Conservation (phyloP, 805 yeast genomes). For the Kurtzmaniella fragi region DNA sequence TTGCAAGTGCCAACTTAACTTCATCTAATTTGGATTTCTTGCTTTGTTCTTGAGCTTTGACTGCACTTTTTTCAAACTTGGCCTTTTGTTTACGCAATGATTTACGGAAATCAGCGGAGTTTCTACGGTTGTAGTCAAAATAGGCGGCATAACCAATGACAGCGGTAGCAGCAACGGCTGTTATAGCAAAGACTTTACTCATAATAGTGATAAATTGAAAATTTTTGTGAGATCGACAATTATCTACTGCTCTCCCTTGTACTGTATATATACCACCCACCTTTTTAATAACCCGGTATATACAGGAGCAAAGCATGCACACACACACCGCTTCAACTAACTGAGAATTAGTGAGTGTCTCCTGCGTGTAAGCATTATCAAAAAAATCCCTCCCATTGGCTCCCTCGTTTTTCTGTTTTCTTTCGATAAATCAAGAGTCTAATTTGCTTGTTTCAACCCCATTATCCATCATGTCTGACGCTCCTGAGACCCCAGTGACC, state of each 20-base stretch:
- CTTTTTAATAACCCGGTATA: no score
- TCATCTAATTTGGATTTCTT: constrained; percentile 57
- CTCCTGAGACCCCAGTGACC: constrained; percentile 5
- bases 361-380: neutral
- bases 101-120: constrained; percentile 75
- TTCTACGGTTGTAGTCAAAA: constrained; percentile 91
- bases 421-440: no score
- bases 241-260: neutral
- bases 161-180: constrained; percentile 48
- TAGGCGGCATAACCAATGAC: constrained; percentile 72
- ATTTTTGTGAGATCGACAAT: neutral
- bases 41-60: constrained; percentile 49
- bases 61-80: constrained; percentile 54
- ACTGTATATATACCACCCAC: no score
- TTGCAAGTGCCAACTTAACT: constrained; percentile 56
- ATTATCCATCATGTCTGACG: constrained; percentile 16
- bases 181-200: constrained; percentile 27
- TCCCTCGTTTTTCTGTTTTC: neutral
- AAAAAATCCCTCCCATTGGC: constrained; percentile 2
- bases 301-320: constrained; percentile 3
- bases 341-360: neutral
- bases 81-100: constrained; percentile 59
- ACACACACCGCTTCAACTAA: no score
- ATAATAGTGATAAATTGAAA: constrained; percentile 9
- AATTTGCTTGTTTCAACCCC: no score